phyloP scores from a whole-genome alignment of 495 filamentous ascomycete genomes.

The Podospora tetraspora region DNA sequence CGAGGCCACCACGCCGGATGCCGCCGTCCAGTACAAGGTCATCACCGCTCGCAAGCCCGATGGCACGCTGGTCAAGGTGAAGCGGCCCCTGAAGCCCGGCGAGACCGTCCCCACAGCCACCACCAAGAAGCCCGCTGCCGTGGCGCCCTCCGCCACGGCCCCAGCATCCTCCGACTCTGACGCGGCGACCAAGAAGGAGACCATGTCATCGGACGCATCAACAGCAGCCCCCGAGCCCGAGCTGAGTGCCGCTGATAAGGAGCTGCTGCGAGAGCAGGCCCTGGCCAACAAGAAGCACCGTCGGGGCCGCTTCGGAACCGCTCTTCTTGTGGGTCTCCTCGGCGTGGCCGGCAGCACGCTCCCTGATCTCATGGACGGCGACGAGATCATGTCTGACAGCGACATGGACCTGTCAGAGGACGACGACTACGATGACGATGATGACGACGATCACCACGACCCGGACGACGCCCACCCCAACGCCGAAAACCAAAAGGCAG shows the following conservation, averaged over 20 bases:
- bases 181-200: not conserved
- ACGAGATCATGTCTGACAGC: slow-evolving; percentile 9
- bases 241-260: not conserved
- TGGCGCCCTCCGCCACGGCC: not conserved
- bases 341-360: slow-evolving; percentile 6
- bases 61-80: slow-evolving; percentile 11
- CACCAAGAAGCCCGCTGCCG: not conserved
- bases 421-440: not conserved
- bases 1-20: not conserved
- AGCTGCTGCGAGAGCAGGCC: not conserved
- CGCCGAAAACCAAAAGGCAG: not conserved
- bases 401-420: slow-evolving; percentile 7
- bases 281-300: slow-evolving; percentile 7
- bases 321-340: slow-evolving; percentile 5
- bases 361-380: slow-evolving; percentile 10
- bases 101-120: not conserved
- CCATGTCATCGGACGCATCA: not conserved
- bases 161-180: not conserved
- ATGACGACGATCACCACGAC: not conserved
- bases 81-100: slow-evolving; percentile 5
- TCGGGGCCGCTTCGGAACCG: not conserved
- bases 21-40: slow-evolving; percentile 7
- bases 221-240: not conserved
- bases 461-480: not conserved
- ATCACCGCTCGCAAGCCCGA: slow-evolving; percentile 12